Evolutionary conservation across 768 basidiomycete species (phyloP).

Genomic region (Lyophyllum decastes): DNA sequence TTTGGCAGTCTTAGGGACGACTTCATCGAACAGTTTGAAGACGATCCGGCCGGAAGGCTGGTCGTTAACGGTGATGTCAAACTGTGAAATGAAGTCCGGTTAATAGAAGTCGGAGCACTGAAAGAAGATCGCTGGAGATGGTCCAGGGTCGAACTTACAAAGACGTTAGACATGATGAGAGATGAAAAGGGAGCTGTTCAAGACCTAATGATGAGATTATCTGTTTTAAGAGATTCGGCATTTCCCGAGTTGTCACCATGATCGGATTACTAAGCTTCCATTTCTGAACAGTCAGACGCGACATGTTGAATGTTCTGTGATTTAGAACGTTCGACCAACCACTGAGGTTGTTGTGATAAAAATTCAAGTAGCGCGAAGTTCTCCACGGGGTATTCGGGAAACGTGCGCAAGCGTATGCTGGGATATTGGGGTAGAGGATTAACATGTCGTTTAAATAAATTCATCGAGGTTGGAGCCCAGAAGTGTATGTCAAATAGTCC

Average conservation of each 20-base stretch:
- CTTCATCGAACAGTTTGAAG: slow-evolving; percentile 85
- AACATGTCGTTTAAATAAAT: too few species aligned
- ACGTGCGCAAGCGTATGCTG: too few species aligned
- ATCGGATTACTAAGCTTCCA: not conserved
- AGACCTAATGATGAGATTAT: slow-evolving; percentile 15
- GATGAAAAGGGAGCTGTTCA: slow-evolving; percentile 12
- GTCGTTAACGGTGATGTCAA: slow-evolving; percentile 58
- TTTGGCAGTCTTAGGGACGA: slow-evolving; percentile 69
- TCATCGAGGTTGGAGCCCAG: not conserved
- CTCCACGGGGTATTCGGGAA: too few species aligned
- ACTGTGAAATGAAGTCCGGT: slow-evolving; percentile 40
- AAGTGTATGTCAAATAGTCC: slow-evolving; percentile 15
- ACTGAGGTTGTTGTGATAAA: too few species aligned
- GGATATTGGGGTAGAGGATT: too few species aligned
- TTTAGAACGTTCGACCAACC: too few species aligned
- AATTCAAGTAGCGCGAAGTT: too few species aligned
- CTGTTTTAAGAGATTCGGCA: slow-evolving; percentile 16
- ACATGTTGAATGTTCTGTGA: too few species aligned
- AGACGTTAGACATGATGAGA: slow-evolving; percentile 38
- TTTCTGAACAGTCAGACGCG: too few species aligned
- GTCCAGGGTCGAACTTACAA: slow-evolving; percentile 27
- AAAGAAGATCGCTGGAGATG: not conserved
- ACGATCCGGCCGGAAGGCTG: slow-evolving; percentile 55
- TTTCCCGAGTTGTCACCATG: slow-evolving; percentile 14
- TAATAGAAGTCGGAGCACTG: slow-evolving; percentile 1